Evolutionary conservation across 1,284 basidiomycete species (phyloP).

Genomic region (Lentinula novae-zelandiae): DNA sequence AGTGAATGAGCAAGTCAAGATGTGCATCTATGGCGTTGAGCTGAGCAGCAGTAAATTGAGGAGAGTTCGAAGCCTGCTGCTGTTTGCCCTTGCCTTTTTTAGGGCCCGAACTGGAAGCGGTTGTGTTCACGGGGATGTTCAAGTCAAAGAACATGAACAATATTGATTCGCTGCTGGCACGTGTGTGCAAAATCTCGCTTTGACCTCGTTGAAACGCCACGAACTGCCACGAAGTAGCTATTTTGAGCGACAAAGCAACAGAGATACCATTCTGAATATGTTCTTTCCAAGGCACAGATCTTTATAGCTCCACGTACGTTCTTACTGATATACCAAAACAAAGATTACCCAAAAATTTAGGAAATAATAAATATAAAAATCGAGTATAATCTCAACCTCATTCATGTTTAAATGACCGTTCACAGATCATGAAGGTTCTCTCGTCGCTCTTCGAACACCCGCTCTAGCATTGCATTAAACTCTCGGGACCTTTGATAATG

Average conservation of each 20-base stretch:
- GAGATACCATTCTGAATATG: too few relatives aligned
- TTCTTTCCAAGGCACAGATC: too few relatives aligned
- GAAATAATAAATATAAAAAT: too few relatives aligned
- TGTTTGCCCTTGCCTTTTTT: constrained; percentile 41
- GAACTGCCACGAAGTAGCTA: too few relatives aligned
- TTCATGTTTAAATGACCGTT: too few relatives aligned
- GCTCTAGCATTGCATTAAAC: constrained; percentile 7
- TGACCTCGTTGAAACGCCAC: too few relatives aligned
- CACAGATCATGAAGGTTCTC: background rate
- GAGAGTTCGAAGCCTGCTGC: constrained; percentile 8
- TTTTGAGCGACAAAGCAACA: too few relatives aligned
- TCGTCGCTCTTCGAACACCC: constrained; percentile 8
- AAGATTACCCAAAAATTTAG: too few relatives aligned
- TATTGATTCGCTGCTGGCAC: background rate
- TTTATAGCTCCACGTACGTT: too few relatives aligned
- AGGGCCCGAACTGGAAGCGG: constrained; percentile 17
- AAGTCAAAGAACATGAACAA: constrained; percentile 37
- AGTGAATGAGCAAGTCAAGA: constrained; percentile 41
- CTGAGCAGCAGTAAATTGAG: constrained; percentile 29
- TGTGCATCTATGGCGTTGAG: constrained; percentile 36
- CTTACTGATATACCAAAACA: too few relatives aligned
- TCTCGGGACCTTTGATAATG: constrained; percentile 5
- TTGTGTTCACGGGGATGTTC: constrained; percentile 34
- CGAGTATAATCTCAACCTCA: too few relatives aligned
- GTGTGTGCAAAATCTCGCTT: background rate